A percentile compares a stretch with the other conserved stretches of the same genome.
These are phyloP conservation scores for Lichtheimia hyalospora DNA, from an alignment of 371 early-diverging fungal species.

Conservation along the genomic window DNA sequence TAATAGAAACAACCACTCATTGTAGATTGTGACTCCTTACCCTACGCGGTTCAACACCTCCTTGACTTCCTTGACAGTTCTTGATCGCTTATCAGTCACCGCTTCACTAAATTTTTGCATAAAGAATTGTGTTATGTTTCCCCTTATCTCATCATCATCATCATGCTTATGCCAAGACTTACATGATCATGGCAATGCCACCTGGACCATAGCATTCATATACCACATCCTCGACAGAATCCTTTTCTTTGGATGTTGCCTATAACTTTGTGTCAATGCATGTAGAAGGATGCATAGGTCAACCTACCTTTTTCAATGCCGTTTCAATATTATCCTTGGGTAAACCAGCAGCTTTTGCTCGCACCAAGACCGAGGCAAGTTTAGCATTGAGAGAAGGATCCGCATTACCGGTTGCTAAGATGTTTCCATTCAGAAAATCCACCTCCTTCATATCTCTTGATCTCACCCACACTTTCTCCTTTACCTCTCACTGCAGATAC, in stretches of 20 bases:
- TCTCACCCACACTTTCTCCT: background rate
- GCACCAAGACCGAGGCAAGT: constrained; percentile 59
- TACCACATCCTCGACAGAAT: constrained; percentile 47
- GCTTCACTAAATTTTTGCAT: constrained; percentile 45
- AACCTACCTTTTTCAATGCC: constrained; percentile 63
- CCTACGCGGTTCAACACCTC: constrained; percentile 56
- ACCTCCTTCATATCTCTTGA: background rate
- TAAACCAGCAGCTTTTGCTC: constrained; percentile 62
- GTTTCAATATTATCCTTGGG: constrained; percentile 75
- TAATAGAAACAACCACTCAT: background rate
- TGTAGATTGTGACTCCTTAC: constrained; percentile 26
- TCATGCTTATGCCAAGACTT: constrained; percentile 9
- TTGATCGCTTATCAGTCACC: constrained; percentile 62
- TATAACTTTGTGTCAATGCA: background rate
- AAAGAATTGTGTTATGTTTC: background rate
- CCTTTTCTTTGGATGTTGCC: constrained; percentile 34
- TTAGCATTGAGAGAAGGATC: constrained; percentile 52
- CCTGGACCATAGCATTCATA: constrained; percentile 72
- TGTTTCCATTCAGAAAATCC: background rate
- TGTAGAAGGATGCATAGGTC: background rate
- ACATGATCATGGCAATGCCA: constrained; percentile 68
- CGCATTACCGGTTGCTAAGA: constrained; percentile 46
- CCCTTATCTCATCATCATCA: background rate
- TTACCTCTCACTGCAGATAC: constrained; percentile 58
- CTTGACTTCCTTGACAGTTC: constrained; percentile 70